Conservation (phyloP, 2,329 filamentous ascomycete species). For the Juglanconis oblonga region DNA sequence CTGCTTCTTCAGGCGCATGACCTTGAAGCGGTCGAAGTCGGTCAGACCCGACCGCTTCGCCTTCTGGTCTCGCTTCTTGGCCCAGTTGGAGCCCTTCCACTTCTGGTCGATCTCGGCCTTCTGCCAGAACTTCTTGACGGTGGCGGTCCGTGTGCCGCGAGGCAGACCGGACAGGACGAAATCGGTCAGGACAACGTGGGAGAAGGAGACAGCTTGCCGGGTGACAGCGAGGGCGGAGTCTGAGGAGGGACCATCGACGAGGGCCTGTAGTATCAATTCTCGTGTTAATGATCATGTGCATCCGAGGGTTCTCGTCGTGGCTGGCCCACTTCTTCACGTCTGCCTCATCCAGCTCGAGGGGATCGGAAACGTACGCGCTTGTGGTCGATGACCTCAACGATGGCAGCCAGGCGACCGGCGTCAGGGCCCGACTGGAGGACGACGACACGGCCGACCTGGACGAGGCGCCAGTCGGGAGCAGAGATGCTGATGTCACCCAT, state of each 20-base stretch:
- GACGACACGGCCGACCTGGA: slow-evolving; percentile 97
- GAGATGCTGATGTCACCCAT: slow-evolving; percentile 83
- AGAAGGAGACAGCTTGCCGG: slow-evolving; percentile 81
- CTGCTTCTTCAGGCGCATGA: slow-evolving; percentile 99
- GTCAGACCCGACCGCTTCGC: slow-evolving; percentile 86
- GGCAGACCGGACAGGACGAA: slow-evolving; percentile 84
- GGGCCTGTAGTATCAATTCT: slow-evolving; percentile 59
- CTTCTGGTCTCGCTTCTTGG: slow-evolving; percentile 85
- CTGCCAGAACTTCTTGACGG: slow-evolving; percentile 87
- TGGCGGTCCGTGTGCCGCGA: slow-evolving; percentile 76
- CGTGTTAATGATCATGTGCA: slow-evolving; percentile 27
- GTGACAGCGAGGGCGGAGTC: slow-evolving; percentile 76
- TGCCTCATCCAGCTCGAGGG: slow-evolving; percentile 3
- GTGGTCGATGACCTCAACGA: slow-evolving; percentile 99
- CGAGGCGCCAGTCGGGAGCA: slow-evolving; percentile 85
- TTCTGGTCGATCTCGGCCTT: slow-evolving; percentile 87
- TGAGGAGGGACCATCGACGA: slow-evolving; percentile 90
- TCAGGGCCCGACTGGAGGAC: slow-evolving; percentile 81
- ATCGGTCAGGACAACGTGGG: slow-evolving; percentile 82
- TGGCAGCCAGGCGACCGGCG: slow-evolving; percentile 83
- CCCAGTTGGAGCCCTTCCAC: slow-evolving; percentile 89
- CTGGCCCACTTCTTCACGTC: slow-evolving; percentile 1
- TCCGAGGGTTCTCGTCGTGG: slow-evolving; percentile 8
- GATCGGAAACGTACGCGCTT: slow-evolving; percentile 81
- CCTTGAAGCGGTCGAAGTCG: slow-evolving; percentile 99